Evolutionary conservation across 164 flowering plant genomes (phyloP), one percentile per base, ranked within the genome.

Genomic region (Tetracentron sinense): DNA sequence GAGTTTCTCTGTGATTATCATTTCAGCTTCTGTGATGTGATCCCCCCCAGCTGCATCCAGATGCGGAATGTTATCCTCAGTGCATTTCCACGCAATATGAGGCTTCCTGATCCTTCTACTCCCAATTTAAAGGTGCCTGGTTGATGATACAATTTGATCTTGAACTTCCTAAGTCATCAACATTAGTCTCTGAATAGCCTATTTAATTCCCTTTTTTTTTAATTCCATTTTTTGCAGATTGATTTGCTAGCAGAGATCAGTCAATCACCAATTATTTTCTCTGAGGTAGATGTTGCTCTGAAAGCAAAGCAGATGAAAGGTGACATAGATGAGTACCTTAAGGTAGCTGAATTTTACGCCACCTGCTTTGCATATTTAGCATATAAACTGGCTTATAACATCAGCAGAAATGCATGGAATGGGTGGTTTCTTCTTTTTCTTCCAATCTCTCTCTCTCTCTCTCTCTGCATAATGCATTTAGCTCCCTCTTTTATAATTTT

Each of bases 51-150:
- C 74, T 95, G 99, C 85, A 92, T 95, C 66, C 99, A 95, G 76
- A 92, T 95, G 99, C 84, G 99, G 22, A 95, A 92, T 79, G 89
- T 92, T 50, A 86, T 95, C 68, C 91, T 95, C 28, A 95, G 99
- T 78, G 97, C 98, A 46, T 95, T 92, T 77, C 99, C 99, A 16
- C 90, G 89, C 67, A 92, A 88, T 71, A 92, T 92, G 97, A 88
- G 93, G 85, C 79, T 95, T 19, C 99, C 99, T 26, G 99, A 95
- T 78, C 99, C 99, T 42, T 87, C 92, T 17, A 90, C 98, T 61
- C 99, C 98, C 22, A 92, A 92, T 75, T 77, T 95, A 56, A 95
- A 95, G 98, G 99, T 90, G 23, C 7, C 23, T 57, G 12, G 35
- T 31, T 44, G 23, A n/a, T 52, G 44, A 17, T n/a, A 25, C 4